A percentile compares a stretch with the other conserved stretches of the same genome.
Evolutionary conservation across 257 asterid genomes (phyloP).

Genomic region (Paraleonurus japonicus): DNA sequence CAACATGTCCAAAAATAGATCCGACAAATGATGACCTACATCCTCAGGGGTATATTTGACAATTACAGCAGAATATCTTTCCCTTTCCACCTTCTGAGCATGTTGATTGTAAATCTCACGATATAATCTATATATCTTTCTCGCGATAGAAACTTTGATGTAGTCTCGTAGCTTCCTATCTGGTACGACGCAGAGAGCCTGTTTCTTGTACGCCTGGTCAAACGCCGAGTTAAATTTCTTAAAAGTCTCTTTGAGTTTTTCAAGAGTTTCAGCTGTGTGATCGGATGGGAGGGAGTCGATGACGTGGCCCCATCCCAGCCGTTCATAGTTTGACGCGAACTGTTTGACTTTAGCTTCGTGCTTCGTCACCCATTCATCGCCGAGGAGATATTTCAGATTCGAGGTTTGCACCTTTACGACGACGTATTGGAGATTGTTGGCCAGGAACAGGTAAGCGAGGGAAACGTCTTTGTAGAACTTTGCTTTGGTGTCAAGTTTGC

Average conservation of each 20-base stretch:
- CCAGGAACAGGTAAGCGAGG: conserved; percentile 63
- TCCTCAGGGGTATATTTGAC: conserved; percentile 78
- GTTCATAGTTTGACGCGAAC: conserved; percentile 51
- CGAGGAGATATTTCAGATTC: conserved; percentile 63
- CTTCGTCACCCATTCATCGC: conserved; percentile 66
- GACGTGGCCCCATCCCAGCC: conserved; percentile 80
- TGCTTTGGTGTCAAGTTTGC: conserved; percentile 71
- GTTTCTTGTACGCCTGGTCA: conserved; percentile 65
- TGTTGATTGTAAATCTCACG: conserved; percentile 54
- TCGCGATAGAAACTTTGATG: conserved; percentile 48
- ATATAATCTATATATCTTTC: conserved; percentile 47
- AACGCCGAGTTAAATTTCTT: conserved; percentile 58
- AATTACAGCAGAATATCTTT: conserved; percentile 36
- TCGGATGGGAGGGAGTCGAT: conserved; percentile 48
- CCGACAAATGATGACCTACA: conserved; percentile 56
- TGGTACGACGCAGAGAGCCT: conserved; percentile 50
- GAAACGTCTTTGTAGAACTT: conserved; percentile 64
- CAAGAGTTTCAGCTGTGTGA: conserved; percentile 37
- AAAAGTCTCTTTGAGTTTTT: conserved; percentile 50
- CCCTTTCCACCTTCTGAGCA: conserved; percentile 26
- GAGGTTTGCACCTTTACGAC: conserved; percentile 59
- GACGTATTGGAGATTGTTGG: conserved; percentile 70
- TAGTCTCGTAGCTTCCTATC: conserved; percentile 62
- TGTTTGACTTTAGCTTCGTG: conserved; percentile 58
- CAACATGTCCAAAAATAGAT: conserved; percentile 49